phyloP scores from a whole-genome alignment of 257 asterid genomes.

The Coffea canephora region DNA sequence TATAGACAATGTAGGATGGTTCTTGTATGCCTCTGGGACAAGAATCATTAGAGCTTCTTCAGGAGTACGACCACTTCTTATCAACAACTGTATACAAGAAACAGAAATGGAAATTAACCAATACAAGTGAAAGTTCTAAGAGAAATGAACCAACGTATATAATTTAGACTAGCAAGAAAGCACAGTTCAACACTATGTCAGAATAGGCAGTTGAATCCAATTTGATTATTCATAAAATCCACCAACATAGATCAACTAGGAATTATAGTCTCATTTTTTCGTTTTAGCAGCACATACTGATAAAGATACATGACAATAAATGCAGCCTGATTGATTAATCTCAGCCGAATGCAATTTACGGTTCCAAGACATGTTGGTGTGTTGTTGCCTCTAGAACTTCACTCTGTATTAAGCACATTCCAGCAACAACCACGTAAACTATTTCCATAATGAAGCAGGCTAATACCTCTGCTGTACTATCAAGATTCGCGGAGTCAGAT shows the following conservation, averaged over 20 bases:
- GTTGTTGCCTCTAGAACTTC: neutral
- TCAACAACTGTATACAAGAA: constrained; percentile 59
- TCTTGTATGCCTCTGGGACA: constrained; percentile 98
- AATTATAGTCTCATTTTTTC: neutral
- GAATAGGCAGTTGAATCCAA: constrained; percentile 10
- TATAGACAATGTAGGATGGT: constrained; percentile 81
- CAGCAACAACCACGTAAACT: neutral
- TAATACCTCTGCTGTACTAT: constrained; percentile 91
- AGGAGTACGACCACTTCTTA: constrained; percentile 93
- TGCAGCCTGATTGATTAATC: neutral
- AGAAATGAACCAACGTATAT: neutral
- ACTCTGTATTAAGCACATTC: neutral
- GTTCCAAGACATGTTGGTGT: neutral
- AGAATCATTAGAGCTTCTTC: constrained; percentile 98
- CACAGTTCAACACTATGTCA: neutral
- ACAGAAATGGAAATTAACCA: constrained; percentile 12
- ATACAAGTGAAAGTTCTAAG: neutral
- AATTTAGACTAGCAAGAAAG: neutral
- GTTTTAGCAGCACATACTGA: neutral
- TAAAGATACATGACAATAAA: neutral
- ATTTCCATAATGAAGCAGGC: constrained; percentile 7
- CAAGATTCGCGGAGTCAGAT: constrained; percentile 98
- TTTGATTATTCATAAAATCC: neutral
- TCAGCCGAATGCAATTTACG: neutral
- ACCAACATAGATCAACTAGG: neutral